These are phyloP conservation scores for Pseudogymnoascus sp. DNA, from an alignment of 2,329 filamentous ascomycete species.

Conservation along the genomic window DNA sequence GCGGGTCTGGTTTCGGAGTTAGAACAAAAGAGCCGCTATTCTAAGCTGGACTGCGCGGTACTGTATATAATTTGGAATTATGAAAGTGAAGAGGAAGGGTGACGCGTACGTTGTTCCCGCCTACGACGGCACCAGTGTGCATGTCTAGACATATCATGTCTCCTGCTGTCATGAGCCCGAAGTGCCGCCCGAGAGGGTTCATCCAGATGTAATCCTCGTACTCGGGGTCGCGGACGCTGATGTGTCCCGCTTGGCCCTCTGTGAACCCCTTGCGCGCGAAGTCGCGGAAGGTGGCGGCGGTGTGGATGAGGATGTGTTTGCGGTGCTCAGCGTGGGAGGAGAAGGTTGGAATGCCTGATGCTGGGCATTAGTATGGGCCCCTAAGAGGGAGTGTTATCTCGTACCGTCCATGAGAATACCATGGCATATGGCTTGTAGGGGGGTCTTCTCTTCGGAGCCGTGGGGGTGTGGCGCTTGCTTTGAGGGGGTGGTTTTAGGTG, in stretches of 20 bases:
- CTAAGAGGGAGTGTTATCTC: not conserved
- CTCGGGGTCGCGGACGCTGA: slow-evolving; percentile 59
- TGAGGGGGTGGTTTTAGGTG: not conserved
- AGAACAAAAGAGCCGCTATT: not conserved
- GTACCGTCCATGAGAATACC: slow-evolving; percentile 23
- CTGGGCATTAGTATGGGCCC: slow-evolving; percentile 14
- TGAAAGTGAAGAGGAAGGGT: not conserved
- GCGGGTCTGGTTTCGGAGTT: slow-evolving; percentile 27
- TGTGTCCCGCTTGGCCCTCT: slow-evolving; percentile 63
- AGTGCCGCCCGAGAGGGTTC: slow-evolving; percentile 57
- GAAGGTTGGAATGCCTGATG: slow-evolving; percentile 49
- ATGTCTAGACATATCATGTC: slow-evolving; percentile 62
- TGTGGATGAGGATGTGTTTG: slow-evolving; percentile 56
- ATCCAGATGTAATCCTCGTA: slow-evolving; percentile 58
- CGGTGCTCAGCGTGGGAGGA: slow-evolving; percentile 46
- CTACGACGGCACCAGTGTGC: slow-evolving; percentile 49
- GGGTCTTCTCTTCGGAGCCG: slow-evolving; percentile 22
- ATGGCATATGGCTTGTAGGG: slow-evolving; percentile 28
- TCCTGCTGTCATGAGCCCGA: slow-evolving; percentile 53
- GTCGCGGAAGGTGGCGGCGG: slow-evolving; percentile 60
- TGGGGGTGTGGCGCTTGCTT: not conserved
- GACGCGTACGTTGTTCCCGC: slow-evolving; percentile 42
- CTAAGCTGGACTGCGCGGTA: too few relatives aligned
- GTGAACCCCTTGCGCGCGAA: slow-evolving; percentile 58
- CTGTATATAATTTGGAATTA: not conserved